Conservation (phyloP, 2,329 filamentous ascomycete species). For the Hirsutella minnesotensis region DNA sequence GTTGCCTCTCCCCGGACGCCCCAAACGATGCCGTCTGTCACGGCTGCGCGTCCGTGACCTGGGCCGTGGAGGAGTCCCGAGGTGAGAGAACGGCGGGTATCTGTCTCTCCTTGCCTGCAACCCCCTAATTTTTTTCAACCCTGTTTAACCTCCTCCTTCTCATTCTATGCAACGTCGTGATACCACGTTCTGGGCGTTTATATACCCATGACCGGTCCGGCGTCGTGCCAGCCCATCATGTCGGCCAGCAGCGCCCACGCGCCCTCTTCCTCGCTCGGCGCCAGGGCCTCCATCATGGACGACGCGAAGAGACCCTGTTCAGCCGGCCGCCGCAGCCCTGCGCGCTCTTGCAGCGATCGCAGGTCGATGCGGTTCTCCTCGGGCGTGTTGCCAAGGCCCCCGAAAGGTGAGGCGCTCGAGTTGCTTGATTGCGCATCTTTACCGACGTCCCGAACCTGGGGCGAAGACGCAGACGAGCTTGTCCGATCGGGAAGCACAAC, state of each 20-base stretch:
- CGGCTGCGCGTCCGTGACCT: no score
- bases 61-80: no score
- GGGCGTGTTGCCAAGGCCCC: slow-evolving; percentile 21
- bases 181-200: not conserved
- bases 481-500: slow-evolving; percentile 19
- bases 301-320: slow-evolving; percentile 17
- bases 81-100: no score
- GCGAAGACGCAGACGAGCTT: slow-evolving; percentile 20
- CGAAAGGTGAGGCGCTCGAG: slow-evolving; percentile 16
- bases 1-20: no score
- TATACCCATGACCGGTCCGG: not conserved
- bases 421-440: slow-evolving; percentile 15
- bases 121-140: no score
- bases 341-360: slow-evolving; percentile 19
- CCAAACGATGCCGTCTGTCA: no score
- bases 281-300: slow-evolving; percentile 6
- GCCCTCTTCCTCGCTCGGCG: slow-evolving; percentile 11
- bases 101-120: no score
- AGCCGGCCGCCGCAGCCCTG: slow-evolving; percentile 16
- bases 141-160: no score
- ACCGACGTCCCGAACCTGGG: slow-evolving; percentile 10
- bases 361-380: slow-evolving; percentile 24
- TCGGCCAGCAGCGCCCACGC: slow-evolving; percentile 18
- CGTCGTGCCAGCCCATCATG: slow-evolving; percentile 14
- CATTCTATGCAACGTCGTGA: no score